Evolutionary conservation across 495 filamentous ascomycete genomes (phyloP).

Genomic region (Podospora sp.): DNA sequence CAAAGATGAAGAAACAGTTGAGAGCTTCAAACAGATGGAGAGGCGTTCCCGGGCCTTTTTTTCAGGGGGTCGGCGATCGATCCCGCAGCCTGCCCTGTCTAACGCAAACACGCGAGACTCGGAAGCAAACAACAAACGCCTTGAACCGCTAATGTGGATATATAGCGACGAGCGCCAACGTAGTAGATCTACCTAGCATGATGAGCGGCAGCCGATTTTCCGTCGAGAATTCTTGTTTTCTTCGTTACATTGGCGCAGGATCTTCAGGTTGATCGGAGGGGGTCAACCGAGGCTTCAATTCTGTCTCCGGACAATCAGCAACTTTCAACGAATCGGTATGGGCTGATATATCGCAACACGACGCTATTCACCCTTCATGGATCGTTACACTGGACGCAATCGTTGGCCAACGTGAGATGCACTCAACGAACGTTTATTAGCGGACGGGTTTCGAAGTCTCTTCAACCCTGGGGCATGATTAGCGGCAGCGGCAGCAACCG

Average conservation of each 20-base stretch:
- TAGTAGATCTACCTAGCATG: neutral
- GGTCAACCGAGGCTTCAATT: neutral
- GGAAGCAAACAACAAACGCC: neutral
- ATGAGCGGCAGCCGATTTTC: neutral
- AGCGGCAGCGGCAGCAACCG: constrained; percentile 7
- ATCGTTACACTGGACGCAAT: too few relatives aligned
- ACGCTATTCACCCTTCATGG: too few relatives aligned
- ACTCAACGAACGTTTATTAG: too few relatives aligned
- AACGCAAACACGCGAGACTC: neutral
- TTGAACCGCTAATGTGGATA: neutral
- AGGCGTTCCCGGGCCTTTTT: neutral
- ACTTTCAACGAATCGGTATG: too few relatives aligned
- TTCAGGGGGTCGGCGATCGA: neutral
- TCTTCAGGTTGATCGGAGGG: neutral
- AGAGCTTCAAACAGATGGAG: neutral
- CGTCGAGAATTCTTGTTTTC: neutral
- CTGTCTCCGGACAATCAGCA: too few relatives aligned
- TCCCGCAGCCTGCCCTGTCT: neutral
- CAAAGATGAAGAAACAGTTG: too few relatives aligned
- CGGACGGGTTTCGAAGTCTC: neutral
- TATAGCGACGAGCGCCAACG: neutral
- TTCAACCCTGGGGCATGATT: neutral
- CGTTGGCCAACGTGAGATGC: too few relatives aligned
- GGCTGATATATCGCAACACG: too few relatives aligned
- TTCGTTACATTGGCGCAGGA: neutral